phyloP scores from a whole-genome alignment of 768 basidiomycete species.

The Gyrodon lividus region DNA sequence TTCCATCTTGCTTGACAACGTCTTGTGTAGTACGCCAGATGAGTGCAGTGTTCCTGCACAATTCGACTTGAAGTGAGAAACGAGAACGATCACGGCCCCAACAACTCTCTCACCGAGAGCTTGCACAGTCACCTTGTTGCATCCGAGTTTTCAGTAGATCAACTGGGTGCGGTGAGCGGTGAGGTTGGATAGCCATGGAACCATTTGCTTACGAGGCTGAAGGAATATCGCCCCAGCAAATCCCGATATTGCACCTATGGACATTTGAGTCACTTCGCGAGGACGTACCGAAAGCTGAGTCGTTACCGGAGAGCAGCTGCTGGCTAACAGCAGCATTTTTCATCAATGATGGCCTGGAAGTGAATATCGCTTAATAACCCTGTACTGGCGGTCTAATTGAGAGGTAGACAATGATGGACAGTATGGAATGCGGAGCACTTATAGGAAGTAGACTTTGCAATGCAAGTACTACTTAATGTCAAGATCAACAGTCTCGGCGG shows the following conservation, averaged over 20 bases:
- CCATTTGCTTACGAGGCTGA: constrained; percentile 62
- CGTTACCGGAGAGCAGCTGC: constrained; percentile 30
- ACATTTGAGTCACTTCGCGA: too few species aligned
- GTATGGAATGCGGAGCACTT: background rate
- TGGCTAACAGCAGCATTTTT: constrained; percentile 25
- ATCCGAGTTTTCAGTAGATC: constrained; percentile 91
- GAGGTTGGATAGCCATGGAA: background rate
- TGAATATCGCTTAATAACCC: background rate
- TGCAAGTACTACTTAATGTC: too few species aligned
- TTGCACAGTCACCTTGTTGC: constrained; percentile 70
- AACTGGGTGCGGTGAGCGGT: constrained; percentile 42
- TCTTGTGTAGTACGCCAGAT: constrained; percentile 53
- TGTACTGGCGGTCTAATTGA: too few species aligned
- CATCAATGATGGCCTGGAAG: constrained; percentile 13
- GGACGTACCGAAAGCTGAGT: background rate
- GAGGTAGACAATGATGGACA: too few species aligned
- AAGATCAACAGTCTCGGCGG: too few species aligned
- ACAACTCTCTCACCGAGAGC: constrained; percentile 35
- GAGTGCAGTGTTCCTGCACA: constrained; percentile 34
- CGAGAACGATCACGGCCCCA: background rate
- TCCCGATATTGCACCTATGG: constrained; percentile 72
- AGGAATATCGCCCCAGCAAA: constrained; percentile 71
- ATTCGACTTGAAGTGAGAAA: constrained; percentile 1
- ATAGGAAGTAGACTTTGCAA: too few species aligned
- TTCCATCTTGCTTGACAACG: constrained; percentile 63